Evolutionary conservation across 306 rosid species (phyloP).

Genomic region (Glycyrrhiza uralensis): DNA sequence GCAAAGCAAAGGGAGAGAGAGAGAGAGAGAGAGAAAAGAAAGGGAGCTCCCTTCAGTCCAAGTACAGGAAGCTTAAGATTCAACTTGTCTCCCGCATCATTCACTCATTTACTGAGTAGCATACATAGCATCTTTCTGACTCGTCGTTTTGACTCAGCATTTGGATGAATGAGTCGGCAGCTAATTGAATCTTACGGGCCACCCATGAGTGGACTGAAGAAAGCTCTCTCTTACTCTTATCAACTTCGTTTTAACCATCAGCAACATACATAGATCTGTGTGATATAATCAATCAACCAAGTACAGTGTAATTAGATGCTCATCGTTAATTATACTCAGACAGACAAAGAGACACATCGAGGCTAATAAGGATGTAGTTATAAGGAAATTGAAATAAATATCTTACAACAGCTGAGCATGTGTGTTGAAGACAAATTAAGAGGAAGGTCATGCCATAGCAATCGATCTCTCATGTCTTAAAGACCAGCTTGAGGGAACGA

Average conservation of each 20-base stretch:
- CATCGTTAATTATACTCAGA: no score
- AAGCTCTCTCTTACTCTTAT: conserved; percentile 56
- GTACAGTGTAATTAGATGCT: no score
- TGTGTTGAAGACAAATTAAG: no score
- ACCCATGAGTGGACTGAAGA: conserved; percentile 89
- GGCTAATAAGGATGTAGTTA: no score
- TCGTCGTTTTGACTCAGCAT: conserved; percentile 40
- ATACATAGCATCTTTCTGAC: no score
- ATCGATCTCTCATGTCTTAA: no score
- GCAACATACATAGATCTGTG: not conserved
- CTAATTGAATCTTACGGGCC: conserved; percentile 54
- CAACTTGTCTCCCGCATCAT: conserved; percentile 93
- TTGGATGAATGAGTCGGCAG: conserved; percentile 99
- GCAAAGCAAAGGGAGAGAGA: not conserved
- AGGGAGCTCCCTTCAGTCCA: conserved; percentile 99
- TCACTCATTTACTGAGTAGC: conserved; percentile 76
- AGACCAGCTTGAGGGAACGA: no score
- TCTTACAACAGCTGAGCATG: no score
- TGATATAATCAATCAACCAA: not conserved
- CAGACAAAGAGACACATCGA: no score
- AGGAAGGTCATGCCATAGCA: no score
- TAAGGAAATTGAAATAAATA: no score
- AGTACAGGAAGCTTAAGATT: conserved; percentile 68
- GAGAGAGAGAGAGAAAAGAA: not conserved
- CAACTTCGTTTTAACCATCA: no score